Evolutionary conservation across 202 grass and related monocot species (phyloP).

Genomic region (Setaria viridis): DNA sequence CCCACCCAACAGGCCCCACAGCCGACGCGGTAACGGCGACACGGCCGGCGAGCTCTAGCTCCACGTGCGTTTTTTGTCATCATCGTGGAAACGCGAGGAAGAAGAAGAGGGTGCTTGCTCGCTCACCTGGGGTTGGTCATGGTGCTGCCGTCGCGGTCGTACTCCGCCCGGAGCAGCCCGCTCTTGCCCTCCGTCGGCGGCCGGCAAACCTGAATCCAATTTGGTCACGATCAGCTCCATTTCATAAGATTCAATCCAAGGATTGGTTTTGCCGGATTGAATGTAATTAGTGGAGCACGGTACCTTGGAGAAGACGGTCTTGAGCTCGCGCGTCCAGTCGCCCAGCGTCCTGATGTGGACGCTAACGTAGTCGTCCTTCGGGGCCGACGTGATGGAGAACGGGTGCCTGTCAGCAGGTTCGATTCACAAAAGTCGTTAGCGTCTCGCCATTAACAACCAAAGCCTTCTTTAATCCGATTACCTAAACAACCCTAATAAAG

Average conservation of each 20-base stretch:
- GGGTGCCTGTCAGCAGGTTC: conserved; percentile 70
- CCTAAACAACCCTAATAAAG: neutral
- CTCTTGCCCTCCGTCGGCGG: conserved; percentile 83
- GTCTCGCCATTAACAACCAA: neutral
- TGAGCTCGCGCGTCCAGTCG: conserved; percentile 95
- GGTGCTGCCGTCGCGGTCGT: conserved; percentile 60
- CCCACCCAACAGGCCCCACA: neutral
- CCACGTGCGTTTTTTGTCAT: neutral
- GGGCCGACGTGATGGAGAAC: conserved; percentile 94
- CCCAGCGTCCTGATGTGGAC: conserved; percentile 94
- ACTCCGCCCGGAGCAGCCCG: conserved; percentile 88
- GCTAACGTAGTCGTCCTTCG: conserved; percentile 84
- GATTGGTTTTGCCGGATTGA: too few relatives aligned
- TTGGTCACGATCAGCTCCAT: too few relatives aligned
- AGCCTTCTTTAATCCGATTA: neutral
- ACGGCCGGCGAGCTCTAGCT: too few relatives aligned
- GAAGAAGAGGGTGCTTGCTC: too few relatives aligned
- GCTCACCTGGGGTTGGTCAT: conserved; percentile 65
- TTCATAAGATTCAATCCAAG: too few relatives aligned
- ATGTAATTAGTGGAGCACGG: too few relatives aligned
- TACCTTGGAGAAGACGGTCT: conserved; percentile 83
- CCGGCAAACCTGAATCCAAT: conserved; percentile 66
- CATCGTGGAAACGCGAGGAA: too few relatives aligned
- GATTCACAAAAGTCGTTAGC: neutral
- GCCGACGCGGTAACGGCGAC: neutral